A percentile compares a stretch with the other conserved stretches of the same genome.
phyloP scores from a whole-genome alignment of 1,139 yeast genomes.

The Candida pseudocylindracea region DNA sequence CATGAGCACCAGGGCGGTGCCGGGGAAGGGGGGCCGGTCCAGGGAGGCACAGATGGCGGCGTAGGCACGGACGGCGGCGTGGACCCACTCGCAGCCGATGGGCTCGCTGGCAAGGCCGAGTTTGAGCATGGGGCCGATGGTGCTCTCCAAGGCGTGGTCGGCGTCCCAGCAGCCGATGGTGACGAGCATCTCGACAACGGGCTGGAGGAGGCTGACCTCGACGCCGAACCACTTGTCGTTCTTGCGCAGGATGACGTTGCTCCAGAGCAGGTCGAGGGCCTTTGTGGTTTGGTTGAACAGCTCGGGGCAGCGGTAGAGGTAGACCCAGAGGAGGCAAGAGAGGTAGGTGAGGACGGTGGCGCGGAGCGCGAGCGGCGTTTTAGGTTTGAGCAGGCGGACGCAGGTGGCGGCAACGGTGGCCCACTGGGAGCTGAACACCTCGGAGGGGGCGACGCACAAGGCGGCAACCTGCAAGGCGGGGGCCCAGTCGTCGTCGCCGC shows the following conservation, averaged over 20 bases:
- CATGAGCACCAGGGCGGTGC: no score
- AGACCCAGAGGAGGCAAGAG: slow-evolving; percentile 74
- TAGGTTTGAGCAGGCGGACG: slow-evolving; percentile 15
- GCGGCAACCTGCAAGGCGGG: slow-evolving; percentile 47
- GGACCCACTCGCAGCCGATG: no score
- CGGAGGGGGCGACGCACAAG: slow-evolving; percentile 64
- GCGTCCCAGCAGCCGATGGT: slow-evolving; percentile 63
- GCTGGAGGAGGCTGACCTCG: slow-evolving; percentile 36
- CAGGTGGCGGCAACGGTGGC: slow-evolving; percentile 35
- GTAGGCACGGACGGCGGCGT: no score
- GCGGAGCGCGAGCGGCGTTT: slow-evolving; percentile 30
- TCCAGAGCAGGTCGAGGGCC: slow-evolving; percentile 17
- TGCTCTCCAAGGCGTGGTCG: slow-evolving; percentile 59
- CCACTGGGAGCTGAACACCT: slow-evolving; percentile 63
- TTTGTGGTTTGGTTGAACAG: slow-evolving; percentile 73
- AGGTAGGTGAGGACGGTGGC: slow-evolving; percentile 39
- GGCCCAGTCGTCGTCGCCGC: slow-evolving; percentile 41
- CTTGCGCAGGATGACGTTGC: slow-evolving; percentile 9
- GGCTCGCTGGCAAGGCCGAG: no score
- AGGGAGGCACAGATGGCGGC: no score
- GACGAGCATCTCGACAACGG: slow-evolving; percentile 50
- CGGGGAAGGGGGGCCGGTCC: no score
- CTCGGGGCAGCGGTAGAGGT: slow-evolving; percentile 67
- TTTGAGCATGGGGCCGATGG: slow-evolving; percentile 11
- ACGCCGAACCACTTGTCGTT: slow-evolving; percentile 55